Base-by-base conservation (phyloP, 2,329 filamentous ascomycete species). In the Ophiocordyceps unilateralis region DNA sequence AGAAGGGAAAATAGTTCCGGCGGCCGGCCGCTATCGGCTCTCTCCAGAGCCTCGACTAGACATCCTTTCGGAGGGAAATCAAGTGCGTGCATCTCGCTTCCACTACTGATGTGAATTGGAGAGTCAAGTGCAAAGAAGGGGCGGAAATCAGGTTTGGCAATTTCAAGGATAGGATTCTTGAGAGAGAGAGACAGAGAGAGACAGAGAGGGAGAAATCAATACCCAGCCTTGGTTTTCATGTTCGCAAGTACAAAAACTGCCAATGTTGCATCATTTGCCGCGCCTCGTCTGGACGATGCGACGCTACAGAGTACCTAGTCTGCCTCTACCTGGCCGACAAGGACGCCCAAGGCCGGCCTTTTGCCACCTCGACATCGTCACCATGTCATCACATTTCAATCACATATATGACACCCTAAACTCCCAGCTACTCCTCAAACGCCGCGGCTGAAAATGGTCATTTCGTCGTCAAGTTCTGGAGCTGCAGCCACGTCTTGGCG, bases 401-500 rank as follows among this genome's bases (percentile, higher is more conserved):
- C 32, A 17, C 32, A 17, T 34, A 9, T 15, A n/a, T n/a, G n/a
- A 17, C 32, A n/a, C 32, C 15, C 1, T 9, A 9, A 4, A 17
- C n/a, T 26, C 24, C 24, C 24, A 26, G 24, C 9, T 36, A 3
- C 15, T n/a, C 32, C 11, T 17, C 11, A n/a, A 20, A 17, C 32
- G 32, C 32, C 15, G 14, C 20, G 21, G 11, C 12, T 11, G 9
- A 17, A 20, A 11, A 15, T 15, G 12, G n/a, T 36, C 14, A 44
- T 14, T 38, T 49, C 4, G 46, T 47, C 19, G 45, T 45, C 32
- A 48, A 32, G 19, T 52, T 49, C n/a, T 51, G 46, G 17, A 51
- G 42, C 43, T 59, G 53, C 36, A 68, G 49, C 59, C 59, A 61
- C 39, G 54, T 59, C 45, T 61, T 55, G 14, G 62, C 64, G 10